Base-by-base conservation (phyloP, 2,329 filamentous ascomycete species). In the Ceratocystis smalleyi region DNA sequence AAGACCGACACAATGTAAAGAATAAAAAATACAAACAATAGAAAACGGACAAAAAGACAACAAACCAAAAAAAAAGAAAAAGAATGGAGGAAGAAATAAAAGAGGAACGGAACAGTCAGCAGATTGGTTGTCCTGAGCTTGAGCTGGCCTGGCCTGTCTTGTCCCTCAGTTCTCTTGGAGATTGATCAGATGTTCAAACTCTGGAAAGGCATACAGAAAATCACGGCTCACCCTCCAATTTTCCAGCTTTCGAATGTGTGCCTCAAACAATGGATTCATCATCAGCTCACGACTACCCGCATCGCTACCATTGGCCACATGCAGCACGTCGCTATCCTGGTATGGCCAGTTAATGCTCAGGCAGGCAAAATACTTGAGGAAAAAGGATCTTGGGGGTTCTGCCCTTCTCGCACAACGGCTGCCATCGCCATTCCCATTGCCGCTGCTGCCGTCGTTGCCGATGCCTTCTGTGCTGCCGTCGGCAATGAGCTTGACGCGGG, bases 261-360 rank as follows among this genome's bases (percentile, higher is more conserved):
- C 79, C 74, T 95, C 89, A 72, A 95, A 96, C 0, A 89, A 88
- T 0, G 90, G 90, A 68, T 94, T 95, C 68, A 96, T 89, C 68
- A 88, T 79, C 66, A 90, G 77, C 70, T 91, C 86, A 10, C 54
- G 54, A 35, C 27, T 57, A 6, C 54, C 54, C 54, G 54, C 27
- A 57, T 57, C 30, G 7, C 86, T 83, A 4, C 76, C 75, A 0
- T 80, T 77, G 30, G 80, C 77, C 63, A 80, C 77, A 30, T 89
- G 75, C 30, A 96, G 76, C 43, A 85, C 83, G 69, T 91, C 86
- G 0, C 82, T 83, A 0, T 84, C 80, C 64, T 89, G 85, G 71
- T 95, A 92, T 0, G 87, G 87, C 91, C 91, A 96, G 69, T 91
- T 94, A 17, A 96, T 73, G 30, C 81, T 84, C 27, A 96, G 71